Base-by-base conservation (phyloP, 2,329 filamentous ascomycete species). In the Apiospora rasikravindrae region DNA sequence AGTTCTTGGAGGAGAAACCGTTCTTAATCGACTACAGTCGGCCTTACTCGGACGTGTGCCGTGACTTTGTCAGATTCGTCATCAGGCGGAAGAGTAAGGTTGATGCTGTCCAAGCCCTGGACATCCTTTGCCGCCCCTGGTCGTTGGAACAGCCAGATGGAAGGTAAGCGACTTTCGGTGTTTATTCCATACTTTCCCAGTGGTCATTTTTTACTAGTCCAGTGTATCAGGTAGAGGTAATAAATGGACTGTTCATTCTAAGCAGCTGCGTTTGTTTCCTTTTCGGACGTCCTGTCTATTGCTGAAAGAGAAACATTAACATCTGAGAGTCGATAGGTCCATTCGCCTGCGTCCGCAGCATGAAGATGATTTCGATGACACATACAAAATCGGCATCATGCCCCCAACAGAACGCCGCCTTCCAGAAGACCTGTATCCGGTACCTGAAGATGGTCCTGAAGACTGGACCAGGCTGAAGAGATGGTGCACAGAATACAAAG, bases 21-120 rank as follows among this genome's bases (percentile, higher is more conserved):
- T 83, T 81, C 70, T 69, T 67, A 0, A 76, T 84, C 8, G 78
- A 83, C 66, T 83, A 84, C 71, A 71, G 76, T 0, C 57, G 71
- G 4, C 75, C 78, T 6, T 78, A 78, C 33, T 69, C 73, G 1
- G 80, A 83, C 42, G 77, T 82, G 4, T 83, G 77, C 71, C 75
- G 76, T 26, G 77, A 83, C 14, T 84, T 84, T 66, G 74, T 83
- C 13, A 22, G 76, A 10, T 83, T 83, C 66, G 76, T 72, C 24
- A 81, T 83, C 13, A 19, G 70, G 10, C 69, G 69, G 22, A 70
- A 29, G 13, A 73, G 37, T 8, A 71, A 70, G 22, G n/a, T 68
- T 2, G 77, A 82, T 57, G 71, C 69, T 80, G 51, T 57, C 14
- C 51, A 57, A 33, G 51, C 26, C 26, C 14, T 57, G 26, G 51